Evolutionary conservation across 2,329 filamentous ascomycete species (phyloP).

Genomic region (Fusarium compactum): DNA sequence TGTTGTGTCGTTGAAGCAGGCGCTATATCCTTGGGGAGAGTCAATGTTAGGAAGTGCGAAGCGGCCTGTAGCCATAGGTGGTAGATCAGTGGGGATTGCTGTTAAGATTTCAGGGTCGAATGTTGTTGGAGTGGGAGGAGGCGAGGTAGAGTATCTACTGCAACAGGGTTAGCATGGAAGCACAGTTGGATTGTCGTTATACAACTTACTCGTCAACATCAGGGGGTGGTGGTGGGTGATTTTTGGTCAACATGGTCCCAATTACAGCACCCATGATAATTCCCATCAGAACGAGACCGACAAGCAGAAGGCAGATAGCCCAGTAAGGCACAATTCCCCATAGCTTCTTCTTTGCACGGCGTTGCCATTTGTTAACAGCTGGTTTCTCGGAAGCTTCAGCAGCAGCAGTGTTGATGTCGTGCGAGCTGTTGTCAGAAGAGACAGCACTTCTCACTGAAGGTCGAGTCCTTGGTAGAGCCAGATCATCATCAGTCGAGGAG

Average conservation of each 20-base stretch:
- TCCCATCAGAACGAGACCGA: slow-evolving; percentile 65
- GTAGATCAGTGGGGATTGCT: slow-evolving; percentile 63
- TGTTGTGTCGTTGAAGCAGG: slow-evolving; percentile 68
- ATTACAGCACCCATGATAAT: slow-evolving; percentile 69
- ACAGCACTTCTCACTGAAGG: slow-evolving; percentile 63
- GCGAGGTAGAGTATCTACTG: slow-evolving; percentile 38
- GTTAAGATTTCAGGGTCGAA: slow-evolving; percentile 65
- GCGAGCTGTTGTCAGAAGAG: slow-evolving; percentile 65
- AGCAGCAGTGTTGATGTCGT: slow-evolving; percentile 67
- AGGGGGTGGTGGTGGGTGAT: slow-evolving; percentile 13
- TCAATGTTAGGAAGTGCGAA: slow-evolving; percentile 68
- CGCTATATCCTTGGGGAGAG: slow-evolving; percentile 59
- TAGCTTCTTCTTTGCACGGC: slow-evolving; percentile 64
- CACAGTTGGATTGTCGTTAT: not conserved
- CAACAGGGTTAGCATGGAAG: slow-evolving; percentile 12
- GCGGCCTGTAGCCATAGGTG: slow-evolving; percentile 65
- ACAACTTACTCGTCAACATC: slow-evolving; percentile 32
- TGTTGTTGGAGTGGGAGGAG: slow-evolving; percentile 52
- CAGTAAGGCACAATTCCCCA: slow-evolving; percentile 72
- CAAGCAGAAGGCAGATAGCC: slow-evolving; percentile 65
- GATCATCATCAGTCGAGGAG: slow-evolving; percentile 66
- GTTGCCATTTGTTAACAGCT: slow-evolving; percentile 63
- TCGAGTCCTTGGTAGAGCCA: slow-evolving; percentile 63
- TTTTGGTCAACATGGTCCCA: slow-evolving; percentile 56
- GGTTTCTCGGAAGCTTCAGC: slow-evolving; percentile 62